Evolutionary conservation across 23 red algal genomes (phyloP), one percentile per base, ranked within the genome.

Genomic region (Pyropia haitanensis): DNA sequence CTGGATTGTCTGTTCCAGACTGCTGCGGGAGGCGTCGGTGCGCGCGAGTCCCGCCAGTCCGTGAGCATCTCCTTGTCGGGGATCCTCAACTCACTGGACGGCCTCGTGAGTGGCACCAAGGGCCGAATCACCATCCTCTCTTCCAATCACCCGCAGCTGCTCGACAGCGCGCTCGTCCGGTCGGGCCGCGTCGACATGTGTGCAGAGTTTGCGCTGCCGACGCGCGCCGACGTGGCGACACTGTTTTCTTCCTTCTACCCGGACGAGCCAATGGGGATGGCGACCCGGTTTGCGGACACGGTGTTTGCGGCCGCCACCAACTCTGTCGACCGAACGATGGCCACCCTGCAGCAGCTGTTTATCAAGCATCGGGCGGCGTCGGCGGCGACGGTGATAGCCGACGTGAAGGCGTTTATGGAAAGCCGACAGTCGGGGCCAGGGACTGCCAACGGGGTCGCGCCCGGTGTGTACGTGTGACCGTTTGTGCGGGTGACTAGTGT

Each of bases 51-150:
- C 24, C 74, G 75, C 22, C 74, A 80, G 63, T 12, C 50, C 1
- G 27, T 19, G 15, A 32, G 60, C 20, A 44, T 90, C 60, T 76
- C 85, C n/a, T 90, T 90, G 49, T 90, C 85, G 21, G 85, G 85
- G 26, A 76, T 90, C 63, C 71, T 90, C 13, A 90, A 90, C 60
- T 70, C 71, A 14, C 46, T 90, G 60, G 85, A 90, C 63, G 85
- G 85, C 25, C 46, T 88, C 18, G 66, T 78, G 20, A 76, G 69
- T 52, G 59, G 65, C 6, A 68, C 78, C 18, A 62, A 71, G 46
- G 75, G 77, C 18, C 70, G 71, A 22, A 52, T 90, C 22, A 82
- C 77, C 28, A 76, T 90, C 31, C 58, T 81, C 64, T 80, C 85
- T 19, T 80, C 85, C 27, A 90, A 90, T 79, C 75, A 80, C 50